Conservation (phyloP, 129 eudicot genomes). For the Dittrichia graveolens region DNA sequence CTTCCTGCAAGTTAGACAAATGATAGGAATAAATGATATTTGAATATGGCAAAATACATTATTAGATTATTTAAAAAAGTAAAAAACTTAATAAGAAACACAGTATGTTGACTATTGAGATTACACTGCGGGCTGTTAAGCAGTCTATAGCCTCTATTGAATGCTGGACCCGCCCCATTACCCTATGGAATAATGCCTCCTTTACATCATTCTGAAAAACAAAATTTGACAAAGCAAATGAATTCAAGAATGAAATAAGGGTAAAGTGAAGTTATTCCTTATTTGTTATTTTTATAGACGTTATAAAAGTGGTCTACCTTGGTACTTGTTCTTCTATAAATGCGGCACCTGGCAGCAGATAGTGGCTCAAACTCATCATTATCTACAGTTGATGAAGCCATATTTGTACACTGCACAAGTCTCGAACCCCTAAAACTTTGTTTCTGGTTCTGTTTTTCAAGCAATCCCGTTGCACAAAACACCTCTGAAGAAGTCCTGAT, state of each 20-base stretch:
- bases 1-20: constrained; percentile 26
- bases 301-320: constrained; percentile 45
- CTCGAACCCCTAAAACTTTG: constrained; percentile 70
- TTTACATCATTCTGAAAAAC: constrained; percentile 43
- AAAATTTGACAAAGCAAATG: not conserved
- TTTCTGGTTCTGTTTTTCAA: constrained; percentile 46
- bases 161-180: constrained; percentile 77
- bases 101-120: not conserved
- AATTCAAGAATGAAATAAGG: too few relatives aligned
- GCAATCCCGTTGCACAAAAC: constrained; percentile 49
- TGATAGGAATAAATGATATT: not conserved
- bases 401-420: constrained; percentile 43
- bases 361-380: constrained; percentile 47
- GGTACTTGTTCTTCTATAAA: constrained; percentile 45
- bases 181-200: constrained; percentile 65
- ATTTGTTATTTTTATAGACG: too few relatives aligned
- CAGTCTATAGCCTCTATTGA: constrained; percentile 52
- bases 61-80: not conserved
- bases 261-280: too few relatives aligned
- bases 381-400: constrained; percentile 40
- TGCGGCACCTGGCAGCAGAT: constrained; percentile 89
- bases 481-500: constrained; percentile 65
- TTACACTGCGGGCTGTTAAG: constrained; percentile 42
- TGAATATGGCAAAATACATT: not conserved
- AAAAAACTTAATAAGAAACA: not conserved